Evolutionary conservation across 306 rosid genomes (phyloP).

Genomic region (Lablab purpureus): DNA sequence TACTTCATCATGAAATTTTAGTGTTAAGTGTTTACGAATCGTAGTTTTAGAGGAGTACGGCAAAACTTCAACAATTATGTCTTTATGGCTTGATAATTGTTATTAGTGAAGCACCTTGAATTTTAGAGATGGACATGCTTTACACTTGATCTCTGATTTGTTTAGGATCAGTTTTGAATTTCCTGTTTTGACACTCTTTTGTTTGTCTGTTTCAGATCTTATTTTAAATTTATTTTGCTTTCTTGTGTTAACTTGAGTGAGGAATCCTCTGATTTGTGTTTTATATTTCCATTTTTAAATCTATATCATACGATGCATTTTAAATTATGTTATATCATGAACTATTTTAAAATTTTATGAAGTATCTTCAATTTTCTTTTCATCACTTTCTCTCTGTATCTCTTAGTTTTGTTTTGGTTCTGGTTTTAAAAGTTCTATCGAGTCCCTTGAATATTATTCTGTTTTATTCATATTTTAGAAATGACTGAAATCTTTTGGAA

Average conservation of each 20-base stretch:
- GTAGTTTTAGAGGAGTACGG: neutral
- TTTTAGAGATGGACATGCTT: neutral
- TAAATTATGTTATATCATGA: too few relatives aligned
- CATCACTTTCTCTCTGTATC: too few relatives aligned
- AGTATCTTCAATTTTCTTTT: too few relatives aligned
- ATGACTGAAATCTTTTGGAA: neutral
- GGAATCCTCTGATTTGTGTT: neutral
- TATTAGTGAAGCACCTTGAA: neutral
- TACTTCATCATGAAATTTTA: neutral
- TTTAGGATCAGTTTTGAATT: neutral
- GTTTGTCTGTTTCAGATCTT: neutral
- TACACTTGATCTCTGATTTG: neutral
- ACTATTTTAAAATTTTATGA: too few relatives aligned
- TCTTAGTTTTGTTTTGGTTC: too few relatives aligned
- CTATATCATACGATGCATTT: too few relatives aligned
- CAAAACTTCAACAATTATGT: neutral
- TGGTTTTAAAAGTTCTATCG: neutral
- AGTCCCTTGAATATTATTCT: neutral
- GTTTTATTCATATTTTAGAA: neutral
- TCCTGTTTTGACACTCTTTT: neutral
- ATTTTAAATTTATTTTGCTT: neutral
- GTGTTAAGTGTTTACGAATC: neutral
- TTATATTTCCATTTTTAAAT: too few relatives aligned
- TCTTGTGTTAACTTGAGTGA: neutral
- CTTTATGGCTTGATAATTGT: neutral